Percentiles rank a stretch among this genome's conserved stretches.
phyloP scores from a whole-genome alignment of 768 basidiomycete genomes.

The Lactifluus rugatus region DNA sequence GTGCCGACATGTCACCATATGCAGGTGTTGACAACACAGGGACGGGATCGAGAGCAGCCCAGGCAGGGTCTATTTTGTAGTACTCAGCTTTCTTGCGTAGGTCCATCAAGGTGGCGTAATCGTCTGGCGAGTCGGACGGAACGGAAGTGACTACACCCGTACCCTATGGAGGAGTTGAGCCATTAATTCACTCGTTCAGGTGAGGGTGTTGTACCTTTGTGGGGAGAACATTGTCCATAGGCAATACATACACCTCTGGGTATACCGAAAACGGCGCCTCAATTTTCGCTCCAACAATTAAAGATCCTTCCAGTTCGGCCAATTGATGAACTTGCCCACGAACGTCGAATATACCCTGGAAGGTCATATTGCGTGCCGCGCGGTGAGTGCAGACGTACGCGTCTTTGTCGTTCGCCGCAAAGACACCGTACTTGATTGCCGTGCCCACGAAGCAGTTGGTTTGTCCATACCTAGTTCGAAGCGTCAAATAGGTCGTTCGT shows the following conservation, averaged over 20 bases:
- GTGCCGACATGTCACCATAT: constrained; percentile 89
- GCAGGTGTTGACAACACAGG: constrained; percentile 82
- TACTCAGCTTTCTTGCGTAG: constrained; percentile 93
- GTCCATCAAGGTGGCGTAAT: constrained; percentile 82
- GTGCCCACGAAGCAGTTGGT: constrained; percentile 97
- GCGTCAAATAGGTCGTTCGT: background rate
- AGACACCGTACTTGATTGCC: constrained; percentile 84
- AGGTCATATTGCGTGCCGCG: constrained; percentile 95
- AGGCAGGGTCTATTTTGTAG: constrained; percentile 87
- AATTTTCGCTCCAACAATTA: constrained; percentile 81
- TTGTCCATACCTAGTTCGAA: constrained; percentile 76
- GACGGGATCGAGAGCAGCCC: constrained; percentile 77
- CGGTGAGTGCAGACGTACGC: constrained; percentile 85
- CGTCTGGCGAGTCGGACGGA: constrained; percentile 97
- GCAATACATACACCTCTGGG: constrained; percentile 87
- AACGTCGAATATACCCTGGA: constrained; percentile 72
- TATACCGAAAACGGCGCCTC: constrained; percentile 76
- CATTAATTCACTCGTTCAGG: background rate
- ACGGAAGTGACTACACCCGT: constrained; percentile 98
- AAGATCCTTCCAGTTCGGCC: constrained; percentile 66
- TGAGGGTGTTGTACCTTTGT: constrained; percentile 74
- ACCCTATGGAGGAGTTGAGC: constrained; percentile 40
- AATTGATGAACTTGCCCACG: constrained; percentile 68
- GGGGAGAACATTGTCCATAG: constrained; percentile 98
- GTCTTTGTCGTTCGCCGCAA: constrained; percentile 76